Percentiles rank a stretch among this genome's conserved stretches.
Conservation (phyloP, 805 yeast species). For the Wickerhamiella musiphila region DNA sequence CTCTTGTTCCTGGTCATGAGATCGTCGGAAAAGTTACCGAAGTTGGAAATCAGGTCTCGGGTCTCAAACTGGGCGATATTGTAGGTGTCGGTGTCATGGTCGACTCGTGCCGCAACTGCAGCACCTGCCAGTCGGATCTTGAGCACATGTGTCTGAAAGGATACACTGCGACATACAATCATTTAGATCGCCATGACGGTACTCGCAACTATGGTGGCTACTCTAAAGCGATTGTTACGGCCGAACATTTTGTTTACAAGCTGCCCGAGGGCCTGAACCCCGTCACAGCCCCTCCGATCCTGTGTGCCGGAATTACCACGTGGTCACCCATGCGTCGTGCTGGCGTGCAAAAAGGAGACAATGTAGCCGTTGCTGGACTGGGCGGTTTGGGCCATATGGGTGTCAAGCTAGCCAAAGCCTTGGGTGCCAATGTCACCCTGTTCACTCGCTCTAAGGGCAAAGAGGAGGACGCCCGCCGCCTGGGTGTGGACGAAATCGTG, state of each 20-base stretch:
- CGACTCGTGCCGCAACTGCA: conserved; percentile 62
- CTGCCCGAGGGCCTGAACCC: conserved; percentile 61
- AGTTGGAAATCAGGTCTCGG: conserved; percentile 47
- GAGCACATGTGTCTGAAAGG: conserved; percentile 61
- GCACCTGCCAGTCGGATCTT: conserved; percentile 45
- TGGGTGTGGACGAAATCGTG: conserved; percentile 40
- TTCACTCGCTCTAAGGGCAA: conserved; percentile 35
- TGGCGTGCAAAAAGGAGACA: conserved; percentile 46
- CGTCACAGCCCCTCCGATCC: conserved; percentile 61
- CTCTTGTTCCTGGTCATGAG: conserved; percentile 86
- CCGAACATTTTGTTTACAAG: conserved; percentile 69
- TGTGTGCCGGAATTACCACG: conserved; percentile 85
- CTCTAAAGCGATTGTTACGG: conserved; percentile 80
- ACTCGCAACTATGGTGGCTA: no score
- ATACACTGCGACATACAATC: conserved; percentile 67
- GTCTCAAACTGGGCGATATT: conserved; percentile 60
- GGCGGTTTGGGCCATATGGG: conserved; percentile 66
- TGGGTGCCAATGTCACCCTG: conserved; percentile 48
- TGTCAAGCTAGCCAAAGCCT: conserved; percentile 38
- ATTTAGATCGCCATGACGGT: conserved; percentile 87
- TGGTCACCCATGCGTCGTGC: conserved; percentile 82
- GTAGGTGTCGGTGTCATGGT: conserved; percentile 80
- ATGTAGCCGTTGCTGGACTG: conserved; percentile 67
- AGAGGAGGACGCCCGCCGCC: conserved; percentile 32
- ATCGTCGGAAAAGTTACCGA: conserved; percentile 81